Evolutionary conservation across 228 moss, liverwort and hornwort genomes (phyloP), one percentile per base, ranked within the genome.

Genomic region (Sphagnum magellanicum): DNA sequence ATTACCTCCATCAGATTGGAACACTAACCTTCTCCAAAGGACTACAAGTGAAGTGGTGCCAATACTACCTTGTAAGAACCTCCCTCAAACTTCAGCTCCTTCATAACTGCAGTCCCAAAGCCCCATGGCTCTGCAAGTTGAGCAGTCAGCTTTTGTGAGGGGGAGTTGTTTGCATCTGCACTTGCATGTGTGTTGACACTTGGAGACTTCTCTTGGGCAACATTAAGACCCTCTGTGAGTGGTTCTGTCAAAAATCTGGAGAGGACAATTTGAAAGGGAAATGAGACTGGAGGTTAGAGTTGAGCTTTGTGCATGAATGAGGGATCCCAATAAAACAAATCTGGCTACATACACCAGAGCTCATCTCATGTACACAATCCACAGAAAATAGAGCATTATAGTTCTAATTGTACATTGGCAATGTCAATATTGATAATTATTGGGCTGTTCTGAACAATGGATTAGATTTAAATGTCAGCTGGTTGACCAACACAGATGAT

Each of bases 211-310:
- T 55, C 79, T 61, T 88, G 88, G 50, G 82, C 85, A 14, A 78
- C 66, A 61, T 88, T 88, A 15, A 88, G 84, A 8, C 88, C 88
- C 70, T 82, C 82, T 11, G 84, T 85, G 51, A 88, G 88, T 49
- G 84, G 74, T 49, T 88, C 88, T 66, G 88, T 88, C 59, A 73
- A 65, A 14, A 88, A 88, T 48, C 88, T 88, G 63, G 62, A 68
- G 16, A 60, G 6, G 49, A 59, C 5, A 50, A 11, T n/a, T 50
- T 8, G 14, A 51, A 14, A 50, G 51, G 6, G 67, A n/a, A 50
- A 51, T 32, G 51, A 17, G 47, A 16, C 65, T 9, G 13, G 46
- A 6, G 14, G 5, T 65, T 8, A 65, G 65, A 49, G 46, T 7
- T 51, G 14, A 14, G 16, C 11, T 47, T 13, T 5, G 12, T 65